A percentile compares a stretch with the other conserved stretches of the same genome.
phyloP scores from a whole-genome alignment of 2,329 filamentous ascomycete species.

The Dactylellina parvicollis region DNA sequence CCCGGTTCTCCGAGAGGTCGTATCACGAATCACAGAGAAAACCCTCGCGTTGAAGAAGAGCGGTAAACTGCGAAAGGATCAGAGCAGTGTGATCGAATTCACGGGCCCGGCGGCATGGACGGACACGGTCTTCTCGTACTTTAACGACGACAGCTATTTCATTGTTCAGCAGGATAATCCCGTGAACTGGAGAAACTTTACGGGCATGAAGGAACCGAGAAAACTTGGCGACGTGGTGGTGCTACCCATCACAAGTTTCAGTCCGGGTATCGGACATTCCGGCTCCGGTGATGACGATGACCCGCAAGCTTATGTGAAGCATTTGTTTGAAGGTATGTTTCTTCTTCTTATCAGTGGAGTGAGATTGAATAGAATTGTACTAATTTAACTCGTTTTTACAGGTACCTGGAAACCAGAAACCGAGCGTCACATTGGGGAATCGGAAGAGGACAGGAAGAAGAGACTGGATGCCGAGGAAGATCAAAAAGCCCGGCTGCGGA shows the following conservation, averaged over 20 bases:
- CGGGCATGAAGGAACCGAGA: constrained; percentile 81
- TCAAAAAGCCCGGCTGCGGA: constrained; percentile 14
- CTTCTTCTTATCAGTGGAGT: not conserved
- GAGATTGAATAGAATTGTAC: not conserved
- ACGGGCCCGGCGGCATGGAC: constrained; percentile 96
- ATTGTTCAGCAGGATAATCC: constrained; percentile 77
- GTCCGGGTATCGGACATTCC: constrained; percentile 93
- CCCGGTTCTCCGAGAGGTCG: constrained; percentile 86
- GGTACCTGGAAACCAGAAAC: constrained; percentile 80
- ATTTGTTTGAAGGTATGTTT: constrained; percentile 81
- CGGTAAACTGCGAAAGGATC: constrained; percentile 71
- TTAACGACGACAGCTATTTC: constrained; percentile 91
- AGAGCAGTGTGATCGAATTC: constrained; percentile 85
- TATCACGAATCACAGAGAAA: constrained; percentile 84
- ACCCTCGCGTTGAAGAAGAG: constrained; percentile 77
- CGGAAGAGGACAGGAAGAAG: constrained; percentile 53
- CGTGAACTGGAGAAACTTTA: constrained; percentile 88
- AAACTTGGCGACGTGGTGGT: constrained; percentile 94
- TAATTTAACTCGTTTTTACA: constrained; percentile 59
- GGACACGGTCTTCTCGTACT: constrained; percentile 87
- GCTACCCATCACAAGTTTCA: constrained; percentile 95
- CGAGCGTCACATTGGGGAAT: constrained; percentile 74
- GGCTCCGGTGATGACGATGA: constrained; percentile 86
- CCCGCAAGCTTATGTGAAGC: constrained; percentile 96
- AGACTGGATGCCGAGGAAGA: constrained; percentile 23